Percentiles rank a stretch among this genome's conserved stretches.
Conservation (phyloP, 2,329 filamentous ascomycete genomes). For the Incumbomyces delicatus region DNA sequence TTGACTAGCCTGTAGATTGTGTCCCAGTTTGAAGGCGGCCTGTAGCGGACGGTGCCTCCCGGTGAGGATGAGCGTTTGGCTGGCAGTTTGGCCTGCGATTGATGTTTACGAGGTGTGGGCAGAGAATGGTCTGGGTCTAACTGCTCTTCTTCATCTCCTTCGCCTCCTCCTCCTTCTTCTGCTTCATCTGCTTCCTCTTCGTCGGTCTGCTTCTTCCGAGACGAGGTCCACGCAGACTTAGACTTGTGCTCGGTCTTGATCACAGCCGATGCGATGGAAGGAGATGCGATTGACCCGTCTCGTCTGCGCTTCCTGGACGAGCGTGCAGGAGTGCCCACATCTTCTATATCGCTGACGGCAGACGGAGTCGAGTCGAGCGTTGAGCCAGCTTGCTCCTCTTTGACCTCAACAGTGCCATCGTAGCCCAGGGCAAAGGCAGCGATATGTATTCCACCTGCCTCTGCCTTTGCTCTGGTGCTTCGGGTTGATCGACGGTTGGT, state of each 20-base stretch:
- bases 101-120: constrained; percentile 24
- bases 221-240: constrained; percentile 18
- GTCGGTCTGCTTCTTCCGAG: constrained; percentile 22
- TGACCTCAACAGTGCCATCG: constrained; percentile 14
- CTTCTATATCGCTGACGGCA: constrained; percentile 46
- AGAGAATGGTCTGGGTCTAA: neutral
- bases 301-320: constrained; percentile 41
- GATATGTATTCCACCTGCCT: constrained; percentile 23
- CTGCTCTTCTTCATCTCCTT: no score
- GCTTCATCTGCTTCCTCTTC: constrained; percentile 19
- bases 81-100: constrained; percentile 25
- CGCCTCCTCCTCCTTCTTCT: neutral
- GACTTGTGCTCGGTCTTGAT: constrained; percentile 15
- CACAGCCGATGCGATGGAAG: constrained; percentile 8
- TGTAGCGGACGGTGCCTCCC: constrained; percentile 27
- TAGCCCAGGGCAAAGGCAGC: constrained; percentile 39
- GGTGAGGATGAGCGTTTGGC: constrained; percentile 32
- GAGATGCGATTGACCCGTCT: constrained; percentile 15
- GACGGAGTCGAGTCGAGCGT: constrained; percentile 28
- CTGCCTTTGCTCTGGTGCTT: constrained; percentile 32
- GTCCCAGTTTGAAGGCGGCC: constrained; percentile 73
- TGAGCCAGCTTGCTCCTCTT: constrained; percentile 26
- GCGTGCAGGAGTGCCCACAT: constrained; percentile 32
- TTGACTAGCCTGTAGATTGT: constrained; percentile 68
- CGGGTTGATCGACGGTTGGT: constrained; percentile 30